Percentiles rank a stretch among this genome's conserved stretches.
These are phyloP conservation scores for Metschnikowia hibisci DNA, from an alignment of 805 yeast species.

Conservation along the genomic window DNA sequence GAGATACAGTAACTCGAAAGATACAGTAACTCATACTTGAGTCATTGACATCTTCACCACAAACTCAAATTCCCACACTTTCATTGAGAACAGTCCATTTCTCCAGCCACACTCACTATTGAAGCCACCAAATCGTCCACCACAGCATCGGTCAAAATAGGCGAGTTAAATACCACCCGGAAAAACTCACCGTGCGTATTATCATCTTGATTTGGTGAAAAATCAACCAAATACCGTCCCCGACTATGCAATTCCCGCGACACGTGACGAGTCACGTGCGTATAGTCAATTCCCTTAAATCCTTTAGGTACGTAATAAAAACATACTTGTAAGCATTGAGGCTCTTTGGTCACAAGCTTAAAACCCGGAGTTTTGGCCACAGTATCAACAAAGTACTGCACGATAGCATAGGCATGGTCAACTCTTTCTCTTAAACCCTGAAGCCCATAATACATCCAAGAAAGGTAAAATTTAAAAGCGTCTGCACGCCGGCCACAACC, in stretches of 20 bases:
- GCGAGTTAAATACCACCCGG: conserved; percentile 79
- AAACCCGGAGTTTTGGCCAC: conserved; percentile 43
- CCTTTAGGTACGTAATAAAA: conserved; percentile 59
- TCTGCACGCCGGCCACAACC: conserved; percentile 89
- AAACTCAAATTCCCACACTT: too few species aligned
- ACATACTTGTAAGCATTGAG: conserved; percentile 81
- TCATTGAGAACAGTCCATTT: conserved; percentile 2
- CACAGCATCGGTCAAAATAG: conserved; percentile 39
- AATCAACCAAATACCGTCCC: conserved; percentile 74
- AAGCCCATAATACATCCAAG: conserved; percentile 78
- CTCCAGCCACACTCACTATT: conserved; percentile 26
- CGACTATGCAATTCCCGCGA: conserved; percentile 54
- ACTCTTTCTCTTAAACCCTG: conserved; percentile 62
- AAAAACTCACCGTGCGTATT: conserved; percentile 70
- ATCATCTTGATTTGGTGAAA: conserved; percentile 60
- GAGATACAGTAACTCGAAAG: too few species aligned
- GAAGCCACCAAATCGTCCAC: conserved; percentile 35
- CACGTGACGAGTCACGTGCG: conserved; percentile 57
- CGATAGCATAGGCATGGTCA: conserved; percentile 67
- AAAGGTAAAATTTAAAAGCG: conserved; percentile 69
- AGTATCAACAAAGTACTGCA: conserved; percentile 54
- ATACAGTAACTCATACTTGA: too few species aligned
- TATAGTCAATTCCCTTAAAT: conserved; percentile 29
- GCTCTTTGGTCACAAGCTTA: conserved; percentile 51
- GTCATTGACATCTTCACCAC: too few species aligned